Evolutionary conservation across 345 rosid genomes (phyloP), one percentile per base, ranked within the genome.

Genomic region (Aethionema arabicum): DNA sequence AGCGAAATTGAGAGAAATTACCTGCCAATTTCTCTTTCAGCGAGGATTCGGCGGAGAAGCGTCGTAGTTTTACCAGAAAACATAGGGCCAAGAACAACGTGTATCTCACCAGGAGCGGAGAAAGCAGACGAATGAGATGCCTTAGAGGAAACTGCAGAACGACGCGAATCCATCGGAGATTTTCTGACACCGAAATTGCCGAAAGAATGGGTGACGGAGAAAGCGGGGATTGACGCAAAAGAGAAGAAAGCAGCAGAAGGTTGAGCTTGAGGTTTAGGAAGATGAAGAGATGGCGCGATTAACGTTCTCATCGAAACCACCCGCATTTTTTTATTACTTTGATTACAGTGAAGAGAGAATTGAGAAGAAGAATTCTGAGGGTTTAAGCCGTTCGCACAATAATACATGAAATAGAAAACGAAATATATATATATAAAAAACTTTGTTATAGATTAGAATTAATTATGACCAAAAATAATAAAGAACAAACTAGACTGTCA

Each of bases 61-160:
- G 82, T 76, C 52, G 91, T 83, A 2, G 98, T 91, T 70, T 88
- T 88, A 0, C 95, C 98, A 35, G 98, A 83, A 62, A 88, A 88
- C 91, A 91, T 84, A 4, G 95, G 96, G 6, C 98, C 98, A 7
- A 86, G 82, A 14, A 88, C 82, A 64, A 91, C 95, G 68, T 88
- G 98, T 60, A 85, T 70, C 76, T 84, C 91, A 2, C 96, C 96
- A 12, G 70, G 41, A 35, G 69, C 2, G 4, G 47, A 32, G 33
- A 30, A 16, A 16, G 78, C 69, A 4, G 76, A 21, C 8, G 82
- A 40, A 6, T 78, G 61, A 15, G 54, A 63, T 7, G 78, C 16
- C 36, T 72, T 67, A 15, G 16, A 61, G 33, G 52, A 69, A 27
- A 54, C 32, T 4, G 72, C 10, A 32, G 73, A 37, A 11, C 10